Percentiles rank a stretch among this genome's conserved stretches.
Conservation (phyloP, 2,329 filamentous ascomycete genomes). For the Trichoderma hamatum region DNA sequence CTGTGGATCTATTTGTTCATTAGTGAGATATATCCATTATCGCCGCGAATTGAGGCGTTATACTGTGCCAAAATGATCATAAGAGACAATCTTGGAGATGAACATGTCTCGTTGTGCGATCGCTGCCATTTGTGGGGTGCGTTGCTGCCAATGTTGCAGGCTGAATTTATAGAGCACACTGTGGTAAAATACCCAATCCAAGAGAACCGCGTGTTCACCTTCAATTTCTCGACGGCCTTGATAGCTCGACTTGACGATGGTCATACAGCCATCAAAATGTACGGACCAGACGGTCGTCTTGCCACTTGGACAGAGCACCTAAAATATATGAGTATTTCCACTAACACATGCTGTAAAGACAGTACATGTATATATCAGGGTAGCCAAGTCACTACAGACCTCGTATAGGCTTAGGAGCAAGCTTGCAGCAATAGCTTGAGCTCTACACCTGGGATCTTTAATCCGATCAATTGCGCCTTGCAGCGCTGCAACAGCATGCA, state of each 20-base stretch:
- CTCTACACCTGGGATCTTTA: conserved; percentile 7
- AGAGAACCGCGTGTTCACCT: conserved; percentile 14
- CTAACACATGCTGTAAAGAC: neutral
- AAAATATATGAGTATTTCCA: neutral
- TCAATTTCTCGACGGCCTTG: neutral
- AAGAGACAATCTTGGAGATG: conserved; percentile 8
- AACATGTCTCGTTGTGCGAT: conserved; percentile 19
- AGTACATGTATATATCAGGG: too few species aligned
- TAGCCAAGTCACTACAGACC: neutral
- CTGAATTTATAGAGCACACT: conserved; percentile 27
- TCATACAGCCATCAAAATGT: conserved; percentile 24
- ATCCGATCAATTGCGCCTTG: conserved; percentile 12
- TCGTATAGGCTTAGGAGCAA: conserved; percentile 25
- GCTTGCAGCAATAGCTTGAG: conserved; percentile 26
- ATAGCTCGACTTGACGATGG: conserved; percentile 21
- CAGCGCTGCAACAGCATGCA: conserved; percentile 16
- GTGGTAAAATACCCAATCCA: conserved; percentile 27
- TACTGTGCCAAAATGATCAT: conserved; percentile 5
- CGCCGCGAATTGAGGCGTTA: too few species aligned
- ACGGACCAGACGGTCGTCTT: conserved; percentile 22
- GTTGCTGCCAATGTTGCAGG: conserved; percentile 24
- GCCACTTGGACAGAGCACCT: conserved; percentile 22
- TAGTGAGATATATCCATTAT: neutral
- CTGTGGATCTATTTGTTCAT: conserved; percentile 2
- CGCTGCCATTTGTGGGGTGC: conserved; percentile 15